These are phyloP conservation scores for Tetrahymena malaccensis DNA, from an alignment of 73 alveolate genomes.

Conservation along the genomic window DNA sequence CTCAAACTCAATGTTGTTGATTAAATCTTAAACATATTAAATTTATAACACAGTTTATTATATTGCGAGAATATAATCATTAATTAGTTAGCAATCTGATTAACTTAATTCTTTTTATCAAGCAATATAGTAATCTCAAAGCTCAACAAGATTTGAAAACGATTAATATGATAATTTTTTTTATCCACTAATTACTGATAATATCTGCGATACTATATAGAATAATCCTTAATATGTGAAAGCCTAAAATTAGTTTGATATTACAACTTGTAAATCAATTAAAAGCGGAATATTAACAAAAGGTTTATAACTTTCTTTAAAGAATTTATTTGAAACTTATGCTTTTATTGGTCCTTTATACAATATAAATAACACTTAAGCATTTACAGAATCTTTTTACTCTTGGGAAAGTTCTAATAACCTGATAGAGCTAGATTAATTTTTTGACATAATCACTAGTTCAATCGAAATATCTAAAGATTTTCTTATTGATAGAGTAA, in stretches of 20 bases:
- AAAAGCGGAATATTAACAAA: not conserved
- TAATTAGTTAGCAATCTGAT: not conserved
- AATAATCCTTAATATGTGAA: not conserved
- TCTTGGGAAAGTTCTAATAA: not conserved
- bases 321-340: not conserved
- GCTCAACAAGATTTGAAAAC: not conserved
- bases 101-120: not conserved
- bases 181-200: not conserved
- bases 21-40: not conserved
- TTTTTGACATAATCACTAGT: not conserved
- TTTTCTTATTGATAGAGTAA: not conserved
- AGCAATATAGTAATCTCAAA: not conserved
- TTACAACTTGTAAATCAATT: not conserved
- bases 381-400: not conserved
- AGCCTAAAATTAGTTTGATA: not conserved
- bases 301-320: not conserved
- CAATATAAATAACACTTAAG: not conserved
- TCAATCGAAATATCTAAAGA: not conserved
- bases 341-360: not conserved
- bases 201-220: not conserved
- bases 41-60: not conserved
- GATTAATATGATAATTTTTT: not conserved
- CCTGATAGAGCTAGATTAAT: not conserved
- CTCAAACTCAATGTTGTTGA: not conserved
- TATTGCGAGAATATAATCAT: not conserved